phyloP scores from a whole-genome alignment of 106 monocot genomes.

The Amphibolis antarctica region DNA sequence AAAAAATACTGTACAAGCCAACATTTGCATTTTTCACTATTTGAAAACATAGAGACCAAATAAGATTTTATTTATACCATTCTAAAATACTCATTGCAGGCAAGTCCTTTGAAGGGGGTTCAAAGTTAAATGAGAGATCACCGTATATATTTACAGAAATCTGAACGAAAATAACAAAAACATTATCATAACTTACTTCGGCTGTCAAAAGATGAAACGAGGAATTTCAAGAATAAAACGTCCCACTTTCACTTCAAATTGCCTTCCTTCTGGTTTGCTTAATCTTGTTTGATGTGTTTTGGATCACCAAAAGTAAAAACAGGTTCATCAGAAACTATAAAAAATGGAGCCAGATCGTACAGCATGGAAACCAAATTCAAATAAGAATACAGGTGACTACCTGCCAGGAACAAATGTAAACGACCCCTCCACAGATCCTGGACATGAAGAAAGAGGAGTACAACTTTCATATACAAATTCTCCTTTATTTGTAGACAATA shows the following conservation, averaged over 20 bases:
- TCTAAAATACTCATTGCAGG: too few species aligned
- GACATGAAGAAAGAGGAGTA: conserved; percentile 21
- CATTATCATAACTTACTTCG: neutral
- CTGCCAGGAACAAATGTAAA: conserved; percentile 97
- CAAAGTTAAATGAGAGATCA: too few species aligned
- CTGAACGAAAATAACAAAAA: too few species aligned
- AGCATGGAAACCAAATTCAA: neutral
- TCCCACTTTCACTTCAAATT: conserved; percentile 67
- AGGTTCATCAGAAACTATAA: neutral
- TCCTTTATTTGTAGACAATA: conserved; percentile 32
- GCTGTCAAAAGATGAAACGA: conserved; percentile 53
- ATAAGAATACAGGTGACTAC: conserved; percentile 23
- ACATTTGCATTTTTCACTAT: too few species aligned
- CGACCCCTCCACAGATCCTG: conserved; percentile 76
- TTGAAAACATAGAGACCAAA: too few species aligned
- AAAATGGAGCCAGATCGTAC: neutral
- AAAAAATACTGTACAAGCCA: too few species aligned
- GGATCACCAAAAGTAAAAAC: neutral
- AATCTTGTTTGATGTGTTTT: conserved; percentile 24
- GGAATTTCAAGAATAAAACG: conserved; percentile 48
- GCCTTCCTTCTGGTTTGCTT: conserved; percentile 41
- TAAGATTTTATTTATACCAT: too few species aligned
- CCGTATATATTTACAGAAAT: too few species aligned
- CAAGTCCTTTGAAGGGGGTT: too few species aligned
- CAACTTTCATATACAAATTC: conserved; percentile 96